phyloP scores from a whole-genome alignment of 1,284 basidiomycete species.

The Microbotryum saponariae region DNA sequence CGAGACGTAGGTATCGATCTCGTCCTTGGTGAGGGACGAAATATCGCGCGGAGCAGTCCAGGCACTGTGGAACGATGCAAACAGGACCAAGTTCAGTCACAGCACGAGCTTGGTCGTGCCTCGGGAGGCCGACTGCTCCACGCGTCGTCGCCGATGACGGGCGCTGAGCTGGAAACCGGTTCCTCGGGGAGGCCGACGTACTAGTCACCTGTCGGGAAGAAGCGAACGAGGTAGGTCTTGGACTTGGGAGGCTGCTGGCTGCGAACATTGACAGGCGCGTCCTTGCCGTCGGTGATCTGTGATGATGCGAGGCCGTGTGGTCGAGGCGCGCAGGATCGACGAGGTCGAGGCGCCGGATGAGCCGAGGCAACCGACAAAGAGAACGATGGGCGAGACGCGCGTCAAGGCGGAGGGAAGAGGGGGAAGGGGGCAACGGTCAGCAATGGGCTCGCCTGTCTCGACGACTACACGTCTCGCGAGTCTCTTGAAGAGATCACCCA shows the following conservation, averaged over 20 bases:
- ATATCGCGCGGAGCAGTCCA: constrained; percentile 81
- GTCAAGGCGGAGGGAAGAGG: too few relatives aligned
- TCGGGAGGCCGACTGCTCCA: not conserved
- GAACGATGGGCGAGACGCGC: too few relatives aligned
- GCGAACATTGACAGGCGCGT: constrained; percentile 53
- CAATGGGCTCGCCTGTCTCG: too few relatives aligned
- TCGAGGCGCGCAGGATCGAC: too few relatives aligned
- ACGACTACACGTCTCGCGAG: too few relatives aligned
- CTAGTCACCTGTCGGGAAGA: constrained; percentile 89
- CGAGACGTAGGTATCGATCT: constrained; percentile 74
- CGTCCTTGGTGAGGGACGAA: constrained; percentile 63
- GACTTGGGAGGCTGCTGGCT: constrained; percentile 63
- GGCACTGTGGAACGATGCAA: constrained; percentile 50
- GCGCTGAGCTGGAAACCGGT: too few relatives aligned
- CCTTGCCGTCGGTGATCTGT: constrained; percentile 67
- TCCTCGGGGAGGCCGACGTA: constrained; percentile 52
- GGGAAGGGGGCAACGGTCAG: too few relatives aligned
- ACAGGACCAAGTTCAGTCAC: constrained; percentile 5
- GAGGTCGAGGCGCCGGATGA: too few relatives aligned
- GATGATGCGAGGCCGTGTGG: not conserved
- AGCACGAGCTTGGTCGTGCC: constrained; percentile 17
- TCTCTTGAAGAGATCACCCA: too few relatives aligned
- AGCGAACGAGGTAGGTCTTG: constrained; percentile 69
- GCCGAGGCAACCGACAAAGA: too few relatives aligned
- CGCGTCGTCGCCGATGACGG: too few relatives aligned